Evolutionary conservation across 306 rosid species (phyloP).

Genomic region (Vigna radiata): DNA sequence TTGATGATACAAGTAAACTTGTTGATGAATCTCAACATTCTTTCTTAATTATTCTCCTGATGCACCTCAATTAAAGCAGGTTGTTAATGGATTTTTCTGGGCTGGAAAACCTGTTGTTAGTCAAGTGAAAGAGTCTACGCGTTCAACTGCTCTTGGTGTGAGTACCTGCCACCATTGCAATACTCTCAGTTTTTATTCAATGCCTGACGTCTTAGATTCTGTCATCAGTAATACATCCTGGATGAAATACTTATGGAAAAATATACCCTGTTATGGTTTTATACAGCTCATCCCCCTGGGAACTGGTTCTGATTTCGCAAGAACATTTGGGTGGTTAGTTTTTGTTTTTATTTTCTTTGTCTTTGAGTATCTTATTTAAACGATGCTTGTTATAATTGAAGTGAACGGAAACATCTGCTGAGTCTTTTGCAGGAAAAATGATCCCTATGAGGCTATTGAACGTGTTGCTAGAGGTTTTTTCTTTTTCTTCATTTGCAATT

Average conservation of each 20-base stretch:
- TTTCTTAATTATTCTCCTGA: constrained; percentile 14
- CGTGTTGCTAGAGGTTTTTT: constrained; percentile 74
- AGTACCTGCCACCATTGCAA: constrained; percentile 51
- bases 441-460: constrained; percentile 85
- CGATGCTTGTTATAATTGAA: constrained; percentile 28
- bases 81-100: constrained; percentile 98
- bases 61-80: constrained; percentile 58
- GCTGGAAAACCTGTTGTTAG: constrained; percentile 80
- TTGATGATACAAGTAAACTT: constrained; percentile 8
- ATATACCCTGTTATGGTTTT: constrained; percentile 46
- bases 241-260: constrained; percentile 38
- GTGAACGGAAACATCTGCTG: constrained; percentile 35
- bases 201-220: constrained; percentile 29
- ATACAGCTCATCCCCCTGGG: constrained; percentile 94
- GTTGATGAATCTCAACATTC: constrained; percentile 18
- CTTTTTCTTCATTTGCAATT: constrained; percentile 10
- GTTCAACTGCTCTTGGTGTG: constrained; percentile 96
- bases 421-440: constrained; percentile 71
- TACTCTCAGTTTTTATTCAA: constrained; percentile 21
- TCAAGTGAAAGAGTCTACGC: constrained; percentile 60
- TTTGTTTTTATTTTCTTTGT: constrained; percentile 28
- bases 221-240: constrained; percentile 33
- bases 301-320: constrained; percentile 94
- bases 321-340: constrained; percentile 83
- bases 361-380: constrained; percentile 20